Conservation (phyloP, 495 filamentous ascomycete genomes). For the Talaromyces ruber region DNA sequence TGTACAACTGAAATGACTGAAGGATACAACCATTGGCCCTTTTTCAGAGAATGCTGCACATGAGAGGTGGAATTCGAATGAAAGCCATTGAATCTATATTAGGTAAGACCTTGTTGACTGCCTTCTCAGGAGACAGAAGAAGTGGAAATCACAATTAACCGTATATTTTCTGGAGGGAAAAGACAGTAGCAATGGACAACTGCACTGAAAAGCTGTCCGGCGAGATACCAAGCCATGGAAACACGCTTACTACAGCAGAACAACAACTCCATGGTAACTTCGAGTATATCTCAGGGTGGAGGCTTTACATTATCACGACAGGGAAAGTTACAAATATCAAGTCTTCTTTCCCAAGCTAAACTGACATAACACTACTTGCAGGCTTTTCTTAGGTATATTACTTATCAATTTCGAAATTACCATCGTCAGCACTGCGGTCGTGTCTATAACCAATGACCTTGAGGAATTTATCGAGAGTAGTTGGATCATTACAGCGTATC, state of each 20-base stretch:
- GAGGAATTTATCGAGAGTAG: conserved; percentile 34
- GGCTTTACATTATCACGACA: neutral
- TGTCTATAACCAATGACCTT: conserved; percentile 45
- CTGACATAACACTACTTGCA: conserved; percentile 25
- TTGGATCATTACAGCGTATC: conserved; percentile 47
- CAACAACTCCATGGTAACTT: neutral
- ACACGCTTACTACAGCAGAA: neutral
- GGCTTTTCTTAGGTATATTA: conserved; percentile 34
- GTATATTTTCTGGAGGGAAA: neutral
- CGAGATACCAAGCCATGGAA: neutral
- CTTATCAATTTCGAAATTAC: conserved; percentile 48
- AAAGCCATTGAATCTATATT: neutral
- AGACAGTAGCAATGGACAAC: neutral
- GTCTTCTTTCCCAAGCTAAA: neutral
- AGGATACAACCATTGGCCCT: neutral
- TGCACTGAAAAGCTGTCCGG: neutral
- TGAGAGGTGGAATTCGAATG: neutral
- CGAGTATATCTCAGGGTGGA: neutral
- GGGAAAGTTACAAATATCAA: neutral
- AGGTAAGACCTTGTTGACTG: neutral
- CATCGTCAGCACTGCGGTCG: conserved; percentile 52
- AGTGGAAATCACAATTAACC: neutral
- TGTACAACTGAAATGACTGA: neutral
- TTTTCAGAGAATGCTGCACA: neutral
- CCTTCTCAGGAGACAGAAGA: neutral